Base-by-base conservation (phyloP, 2,329 filamentous ascomycete species). In the Aspergillus aculeatinus region DNA sequence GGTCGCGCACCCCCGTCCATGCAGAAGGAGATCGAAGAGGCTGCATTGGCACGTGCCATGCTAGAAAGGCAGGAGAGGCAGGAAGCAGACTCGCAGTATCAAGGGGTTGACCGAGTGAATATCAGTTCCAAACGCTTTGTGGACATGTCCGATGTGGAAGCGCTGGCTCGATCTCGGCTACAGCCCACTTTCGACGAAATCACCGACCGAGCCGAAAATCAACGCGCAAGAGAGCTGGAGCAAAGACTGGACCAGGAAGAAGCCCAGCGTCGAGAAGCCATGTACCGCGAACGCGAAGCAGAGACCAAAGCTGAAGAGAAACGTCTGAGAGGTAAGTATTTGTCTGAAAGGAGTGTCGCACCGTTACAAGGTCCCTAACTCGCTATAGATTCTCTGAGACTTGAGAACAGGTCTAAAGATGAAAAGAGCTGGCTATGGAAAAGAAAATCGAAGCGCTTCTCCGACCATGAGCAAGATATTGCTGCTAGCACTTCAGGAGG, bases 181-280 rank as follows among this genome's bases (percentile, higher is more conserved):
- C 90, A 94, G 72, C 93, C 93, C 4, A 87, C 95, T 0, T 75
- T 97, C 5, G 89, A 96, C 65, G 90, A 96, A 65, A 95, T 97
- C 63, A 87, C 88, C 56, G 87, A 90, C 55, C 90, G 88, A 70
- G 90, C 90, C 0, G 89, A 92, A 70, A 82, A 82, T 62, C 88
- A 92, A 71, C 82, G 85, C 44, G 90, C 89, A 52, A 83, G 87
- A 60, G 83, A 89, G 61, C 81, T 87, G 51, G 85, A 87, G 64
- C 75, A 85, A 11, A 82, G 84, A 48, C 72, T 87, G 19, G 89
- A 92, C 61, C 81, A 86, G 62, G 87, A 91, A 60, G 81, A 87
- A 63, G 83, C 84, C 67, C 83, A 88, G 70, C 83, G 87, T 56
- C 82, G 87, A 53, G 82, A 84, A 52, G 80, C 71, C 12, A 66